Percentiles rank a stretch among this genome's conserved stretches.
Conservation (phyloP, 208 protist species). For the Willaertia magna region DNA sequence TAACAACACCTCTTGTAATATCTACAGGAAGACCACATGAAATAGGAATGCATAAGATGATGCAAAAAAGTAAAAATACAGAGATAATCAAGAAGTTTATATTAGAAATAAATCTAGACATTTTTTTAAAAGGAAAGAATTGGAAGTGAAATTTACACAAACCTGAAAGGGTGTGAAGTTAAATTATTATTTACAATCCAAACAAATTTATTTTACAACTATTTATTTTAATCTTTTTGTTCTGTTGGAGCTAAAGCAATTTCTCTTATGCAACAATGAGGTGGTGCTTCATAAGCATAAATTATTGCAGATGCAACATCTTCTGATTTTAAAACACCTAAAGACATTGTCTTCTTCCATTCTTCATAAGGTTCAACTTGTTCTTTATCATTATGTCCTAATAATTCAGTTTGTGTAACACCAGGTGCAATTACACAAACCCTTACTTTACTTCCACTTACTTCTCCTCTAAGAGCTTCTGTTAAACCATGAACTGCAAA, state of each 20-base stretch:
- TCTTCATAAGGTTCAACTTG: slow-evolving; percentile 1
- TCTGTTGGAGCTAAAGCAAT: slow-evolving; percentile 18
- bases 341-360: slow-evolving; percentile 15
- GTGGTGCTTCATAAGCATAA: slow-evolving; percentile 20
- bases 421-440: slow-evolving; percentile 22
- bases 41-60: too few species aligned
- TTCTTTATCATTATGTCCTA: neutral
- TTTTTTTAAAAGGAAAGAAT: too few species aligned
- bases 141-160: too few species aligned
- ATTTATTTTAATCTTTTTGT: slow-evolving; percentile 12
- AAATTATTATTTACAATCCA: too few species aligned
- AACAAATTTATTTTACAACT: too few species aligned
- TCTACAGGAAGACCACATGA: too few species aligned
- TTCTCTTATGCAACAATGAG: slow-evolving; percentile 19
- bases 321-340: slow-evolving; percentile 13
- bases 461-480: slow-evolving; percentile 23
- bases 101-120: too few species aligned
- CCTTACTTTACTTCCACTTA: slow-evolving; percentile 8
- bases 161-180: too few species aligned
- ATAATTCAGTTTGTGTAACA: slow-evolving; percentile 24
- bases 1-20: too few species aligned
- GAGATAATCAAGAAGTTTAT: too few species aligned
- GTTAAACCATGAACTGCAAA: slow-evolving; percentile 25
- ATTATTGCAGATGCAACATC: neutral
- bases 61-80: too few species aligned